Base-by-base conservation (phyloP, 2,329 filamentous ascomycete species). In the Fusarium sp. region DNA sequence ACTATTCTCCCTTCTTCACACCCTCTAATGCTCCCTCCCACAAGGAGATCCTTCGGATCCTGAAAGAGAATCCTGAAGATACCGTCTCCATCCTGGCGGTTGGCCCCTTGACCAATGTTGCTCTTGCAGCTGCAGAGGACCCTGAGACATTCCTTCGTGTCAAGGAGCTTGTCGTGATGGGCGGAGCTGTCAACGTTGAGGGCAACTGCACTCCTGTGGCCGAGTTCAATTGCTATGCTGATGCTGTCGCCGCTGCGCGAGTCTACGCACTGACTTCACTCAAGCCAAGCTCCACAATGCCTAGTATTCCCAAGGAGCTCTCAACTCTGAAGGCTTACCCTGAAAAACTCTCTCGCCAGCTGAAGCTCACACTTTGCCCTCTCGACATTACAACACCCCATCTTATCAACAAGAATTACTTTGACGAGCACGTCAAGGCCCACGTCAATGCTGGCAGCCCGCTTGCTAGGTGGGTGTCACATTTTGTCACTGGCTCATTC, bases 171-270 rank as follows among this genome's bases (percentile, higher is more conserved):
- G 90, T 97, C 6, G 92, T 97, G 46, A 99, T 99, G 96, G 96
- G 95, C 61, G 96, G 96, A 62, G 90, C 92, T 24, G 87, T 99
- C 54, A 85, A 92, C 61, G 82, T 89, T 44, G 86, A 89, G 50
- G 96, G 96, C 71, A 99, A 99, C 78, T 89, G 92, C 75, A 90
- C 89, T 45, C 95, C 96, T 3, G 87, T 91, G 14, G 93, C 92
- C 66, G 96, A 99, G 78, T 99, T 99, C 86, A 99, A 99, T 83
- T 92, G 91, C 58, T 97, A 93, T 75, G 94, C 96, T 59, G 96
- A 99, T 77, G 85, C 92, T 20, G 86, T 92, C 40, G 92, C 92
- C 28, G 88, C 92, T 1, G 92, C 92, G 13, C 86, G 92, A 15
- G 86, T 96, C 19, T 94, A 90, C 75, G 91, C 92, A 8, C 82